These are phyloP conservation scores for Globisporangium lucens DNA, from an alignment of 352 stramenopile genomes.

Conservation along the genomic window DNA sequence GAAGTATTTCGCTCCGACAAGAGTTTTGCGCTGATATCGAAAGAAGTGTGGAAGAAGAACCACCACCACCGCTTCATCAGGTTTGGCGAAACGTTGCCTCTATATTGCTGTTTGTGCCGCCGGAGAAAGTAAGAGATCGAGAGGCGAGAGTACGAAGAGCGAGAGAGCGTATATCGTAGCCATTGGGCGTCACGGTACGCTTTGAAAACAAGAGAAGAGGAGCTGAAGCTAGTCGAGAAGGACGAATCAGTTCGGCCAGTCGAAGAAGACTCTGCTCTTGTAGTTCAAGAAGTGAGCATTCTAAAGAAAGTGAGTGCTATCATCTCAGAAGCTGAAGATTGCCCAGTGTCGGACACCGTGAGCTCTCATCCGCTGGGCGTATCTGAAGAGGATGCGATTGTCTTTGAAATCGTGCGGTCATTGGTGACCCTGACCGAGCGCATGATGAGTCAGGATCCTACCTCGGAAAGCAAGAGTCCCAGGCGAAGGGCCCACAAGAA, in stretches of 20 bases:
- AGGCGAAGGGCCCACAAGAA: slow-evolving; percentile 9
- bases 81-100: slow-evolving; percentile 18
- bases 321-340: not conserved
- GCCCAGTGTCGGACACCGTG: not conserved
- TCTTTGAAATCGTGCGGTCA: slow-evolving; percentile 17
- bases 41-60: slow-evolving; percentile 66
- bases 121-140: slow-evolving; percentile 58
- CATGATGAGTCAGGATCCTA: not conserved
- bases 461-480: not conserved
- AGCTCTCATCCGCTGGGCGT: not conserved
- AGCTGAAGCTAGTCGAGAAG: slow-evolving; percentile 29
- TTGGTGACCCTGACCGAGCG: slow-evolving; percentile 20
- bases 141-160: slow-evolving; percentile 40
- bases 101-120: slow-evolving; percentile 67
- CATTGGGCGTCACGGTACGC: slow-evolving; percentile 31
- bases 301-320: not conserved
- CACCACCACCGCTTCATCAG: slow-evolving; percentile 68
- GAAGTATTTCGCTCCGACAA: slow-evolving; percentile 19
- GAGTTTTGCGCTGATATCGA: slow-evolving; percentile 25
- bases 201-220: slow-evolving; percentile 44
- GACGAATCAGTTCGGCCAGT: not conserved
- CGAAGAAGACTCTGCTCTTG: not conserved
- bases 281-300: not conserved
- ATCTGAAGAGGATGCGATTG: slow-evolving; percentile 10
- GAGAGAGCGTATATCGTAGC: slow-evolving; percentile 40